Evolutionary conservation across 805 yeast species (phyloP), one percentile per base, ranked within the genome.

Genomic region (Candida ulmi): DNA sequence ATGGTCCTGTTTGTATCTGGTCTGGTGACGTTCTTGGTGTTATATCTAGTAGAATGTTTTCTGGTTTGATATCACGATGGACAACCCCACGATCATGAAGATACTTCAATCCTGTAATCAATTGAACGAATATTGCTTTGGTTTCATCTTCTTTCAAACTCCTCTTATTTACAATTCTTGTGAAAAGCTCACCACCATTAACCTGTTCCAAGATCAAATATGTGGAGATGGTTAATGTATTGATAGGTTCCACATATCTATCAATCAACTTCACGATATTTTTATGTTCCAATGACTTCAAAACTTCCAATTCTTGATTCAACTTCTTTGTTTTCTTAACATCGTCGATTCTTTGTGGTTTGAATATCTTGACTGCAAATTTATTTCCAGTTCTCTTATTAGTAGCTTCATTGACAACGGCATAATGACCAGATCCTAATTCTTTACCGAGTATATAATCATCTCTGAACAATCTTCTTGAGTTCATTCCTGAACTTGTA

Each of bases 1-100:
- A 66, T 2, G 71, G 71, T 1, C 72, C 71, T 8, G 44, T 43
- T 39, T 61, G 61, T n/a, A 9, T 12, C 28, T 47, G 41, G 2
- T 51, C 52, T 5, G 60, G 51, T 6, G 52, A 40, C 11, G 50
- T 47, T 32, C 72, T 60, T n/a, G 68, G 78, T 2, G 66, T 68
- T 15, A 83, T 77, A 44, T 65, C 64, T 12, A 68, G 43, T 37
- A 84, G 60, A 19, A 84, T 71, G 50, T 84, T 84, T 57, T 84
- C 93, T 2, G 93, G 93, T 58, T 84, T 84, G 48, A 84, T 71
- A 58, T 84, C 93, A 48, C 88, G 70, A 55, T 84, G 93, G 40
- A 83, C 83, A 38, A 84, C 81, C 49, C 80, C 85, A 42, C 70
- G 60, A 36, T 73, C 78, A 58, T 84, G 95, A 35, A 86, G 63